Evolutionary conservation across 306 rosid genomes (phyloP), one percentile per base, ranked within the genome.

Genomic region (Lathyrus oleraceus): DNA sequence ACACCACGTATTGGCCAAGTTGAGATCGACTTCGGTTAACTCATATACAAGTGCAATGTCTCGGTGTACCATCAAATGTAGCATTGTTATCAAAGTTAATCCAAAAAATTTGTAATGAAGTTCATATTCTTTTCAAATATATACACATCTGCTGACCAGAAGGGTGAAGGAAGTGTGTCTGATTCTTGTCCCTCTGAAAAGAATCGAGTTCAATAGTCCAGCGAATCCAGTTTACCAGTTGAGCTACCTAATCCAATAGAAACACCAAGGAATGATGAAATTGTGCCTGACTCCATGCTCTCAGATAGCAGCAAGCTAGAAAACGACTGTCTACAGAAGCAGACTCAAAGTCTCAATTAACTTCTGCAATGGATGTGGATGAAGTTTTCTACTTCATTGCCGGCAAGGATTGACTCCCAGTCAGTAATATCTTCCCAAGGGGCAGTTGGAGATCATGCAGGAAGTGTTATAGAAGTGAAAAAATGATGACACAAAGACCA

Each of bases 391-490:
- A 75, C 67, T 71, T 49, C 87, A 70, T 78, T 56, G 62, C 78
- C 45, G 20, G 16, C 49, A 7, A 84, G 73, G 54, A 74, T 54
- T 45, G 81, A 76, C 27, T 60, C 75, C 35, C 67, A 45, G 70
- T 70, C 80, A 53, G 65, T 77, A 48, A 56, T 45, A 57, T 49
- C 61, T 68, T 74, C 86, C 67, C 75, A 78, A 61, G 74, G 81
- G 52, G 21, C 85, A 89, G 97, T 65, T 81, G 82, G 76, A 67
- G 79, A 74, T 75, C 82, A 47, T 38, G 70, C 67, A 40, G 82
- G 83, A 74, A 82, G 82, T 71, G 77, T 75, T 47, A 66, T 78
- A 40, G 73, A 63, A 70, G 75, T 62, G 71, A n/a, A 84, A 81
- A 49, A 79, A 57, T 10, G 70, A 70, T 51, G 35, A 57, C 20